phyloP scores from a whole-genome alignment of 495 filamentous ascomycete species.

The Aspergillus ostianus region DNA sequence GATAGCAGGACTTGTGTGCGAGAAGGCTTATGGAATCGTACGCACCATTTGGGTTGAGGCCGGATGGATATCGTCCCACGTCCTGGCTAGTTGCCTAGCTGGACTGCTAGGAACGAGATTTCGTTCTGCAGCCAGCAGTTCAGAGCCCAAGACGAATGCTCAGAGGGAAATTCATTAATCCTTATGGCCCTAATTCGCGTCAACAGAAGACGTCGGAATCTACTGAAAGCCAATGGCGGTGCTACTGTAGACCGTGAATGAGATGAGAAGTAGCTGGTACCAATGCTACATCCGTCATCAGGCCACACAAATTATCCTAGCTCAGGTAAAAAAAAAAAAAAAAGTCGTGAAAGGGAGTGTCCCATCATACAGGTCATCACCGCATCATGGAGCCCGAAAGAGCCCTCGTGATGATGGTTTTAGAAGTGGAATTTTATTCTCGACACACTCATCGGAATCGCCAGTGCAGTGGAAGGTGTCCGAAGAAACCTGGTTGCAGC shows the following conservation, averaged over 20 bases:
- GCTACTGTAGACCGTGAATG: neutral
- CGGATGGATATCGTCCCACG: too few species aligned
- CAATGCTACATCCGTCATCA: neutral
- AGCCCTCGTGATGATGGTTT: conserved; percentile 99
- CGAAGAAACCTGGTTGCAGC: conserved; percentile 43
- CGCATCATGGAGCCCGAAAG: conserved; percentile 86
- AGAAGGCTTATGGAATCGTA: neutral
- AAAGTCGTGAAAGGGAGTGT: conserved; percentile 46
- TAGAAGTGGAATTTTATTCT: conserved; percentile 81
- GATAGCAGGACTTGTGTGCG: neutral
- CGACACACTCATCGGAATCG: conserved; percentile 87
- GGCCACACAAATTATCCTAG: neutral
- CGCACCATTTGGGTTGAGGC: conserved; percentile 12
- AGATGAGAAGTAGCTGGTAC: too few species aligned
- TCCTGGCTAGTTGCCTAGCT: too few species aligned
- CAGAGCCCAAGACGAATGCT: too few species aligned
- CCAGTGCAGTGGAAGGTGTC: conserved; percentile 62
- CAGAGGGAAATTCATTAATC: neutral
- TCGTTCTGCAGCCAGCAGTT: too few species aligned
- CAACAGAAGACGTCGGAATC: neutral
- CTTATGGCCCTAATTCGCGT: neutral
- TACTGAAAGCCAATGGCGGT: neutral
- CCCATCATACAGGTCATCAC: conserved; percentile 94
- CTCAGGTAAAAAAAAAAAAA: too few species aligned
- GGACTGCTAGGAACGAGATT: too few species aligned